Conservation (phyloP, 768 basidiomycete genomes). For the Agaricus sinodeliciosus region DNA sequence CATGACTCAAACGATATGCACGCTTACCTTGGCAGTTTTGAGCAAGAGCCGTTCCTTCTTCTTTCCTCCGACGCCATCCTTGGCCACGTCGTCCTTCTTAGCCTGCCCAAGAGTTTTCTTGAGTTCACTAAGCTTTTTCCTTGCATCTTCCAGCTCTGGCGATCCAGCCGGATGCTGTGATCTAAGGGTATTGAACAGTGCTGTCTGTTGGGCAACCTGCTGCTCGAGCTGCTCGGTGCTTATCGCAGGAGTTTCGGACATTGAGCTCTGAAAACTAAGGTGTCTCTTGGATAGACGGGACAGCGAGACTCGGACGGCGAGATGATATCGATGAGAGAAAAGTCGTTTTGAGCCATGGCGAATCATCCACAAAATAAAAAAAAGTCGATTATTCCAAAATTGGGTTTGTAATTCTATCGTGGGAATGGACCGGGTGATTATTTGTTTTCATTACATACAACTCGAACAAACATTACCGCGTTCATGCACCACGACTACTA, state of each 20-base stretch:
- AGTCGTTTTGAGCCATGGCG: constrained; percentile 1
- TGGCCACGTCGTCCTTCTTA: neutral
- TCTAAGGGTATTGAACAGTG: constrained; percentile 56
- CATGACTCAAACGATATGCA: neutral
- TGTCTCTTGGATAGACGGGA: neutral
- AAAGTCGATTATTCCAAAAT: neutral
- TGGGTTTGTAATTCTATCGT: constrained; percentile 1
- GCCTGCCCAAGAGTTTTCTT: constrained; percentile 49
- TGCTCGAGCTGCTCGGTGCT: constrained; percentile 30
- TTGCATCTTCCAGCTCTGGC: constrained; percentile 48
- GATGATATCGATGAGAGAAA: constrained; percentile 7
- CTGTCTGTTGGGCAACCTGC: constrained; percentile 50
- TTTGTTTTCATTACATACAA: too few species aligned
- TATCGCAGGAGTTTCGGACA: neutral
- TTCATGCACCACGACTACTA: too few species aligned
- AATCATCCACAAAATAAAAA: neutral
- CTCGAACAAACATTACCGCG: too few species aligned
- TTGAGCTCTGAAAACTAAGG: neutral
- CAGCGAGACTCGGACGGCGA: neutral
- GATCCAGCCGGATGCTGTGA: constrained; percentile 44
- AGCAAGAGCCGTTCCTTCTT: constrained; percentile 67
- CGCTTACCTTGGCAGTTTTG: constrained; percentile 88
- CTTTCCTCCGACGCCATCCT: constrained; percentile 18
- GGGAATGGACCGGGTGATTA: neutral
- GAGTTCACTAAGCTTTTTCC: constrained; percentile 64